phyloP scores from a whole-genome alignment of 768 basidiomycete species.

The Auriscalpium orientale region DNA sequence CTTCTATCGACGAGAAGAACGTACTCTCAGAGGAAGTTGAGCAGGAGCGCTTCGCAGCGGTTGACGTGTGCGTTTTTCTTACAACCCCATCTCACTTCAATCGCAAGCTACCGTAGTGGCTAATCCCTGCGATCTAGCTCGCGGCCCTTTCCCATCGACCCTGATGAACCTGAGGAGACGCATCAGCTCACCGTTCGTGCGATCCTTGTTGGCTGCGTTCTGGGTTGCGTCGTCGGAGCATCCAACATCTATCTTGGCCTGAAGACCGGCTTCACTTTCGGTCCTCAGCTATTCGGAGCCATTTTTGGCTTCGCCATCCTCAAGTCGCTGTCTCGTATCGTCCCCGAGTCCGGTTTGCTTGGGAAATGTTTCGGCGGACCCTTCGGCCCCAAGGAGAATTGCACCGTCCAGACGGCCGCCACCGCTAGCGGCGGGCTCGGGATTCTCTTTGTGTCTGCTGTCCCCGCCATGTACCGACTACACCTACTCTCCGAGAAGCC shows the following conservation, averaged over 20 bases:
- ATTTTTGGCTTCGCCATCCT: slow-evolving; percentile 57
- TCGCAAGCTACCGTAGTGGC: background rate
- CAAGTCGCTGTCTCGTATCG: slow-evolving; percentile 42
- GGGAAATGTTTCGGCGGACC: slow-evolving; percentile 43
- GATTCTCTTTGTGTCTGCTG: slow-evolving; percentile 49
- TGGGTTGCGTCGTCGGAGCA: slow-evolving; percentile 51
- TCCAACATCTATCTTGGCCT: slow-evolving; percentile 63
- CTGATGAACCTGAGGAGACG: background rate
- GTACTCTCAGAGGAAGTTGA: background rate
- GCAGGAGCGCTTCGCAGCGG: background rate
- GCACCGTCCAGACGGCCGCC: slow-evolving; percentile 52
- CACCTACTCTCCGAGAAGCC: slow-evolving; percentile 39
- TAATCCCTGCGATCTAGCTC: background rate
- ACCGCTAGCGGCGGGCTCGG: slow-evolving; percentile 54
- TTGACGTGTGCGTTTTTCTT: background rate
- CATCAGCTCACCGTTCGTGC: slow-evolving; percentile 23
- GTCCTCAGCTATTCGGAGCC: slow-evolving; percentile 37
- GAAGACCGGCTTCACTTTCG: slow-evolving; percentile 64
- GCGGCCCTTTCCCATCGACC: slow-evolving; percentile 2
- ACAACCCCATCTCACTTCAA: background rate
- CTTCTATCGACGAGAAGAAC: background rate
- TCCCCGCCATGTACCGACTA: slow-evolving; percentile 56
- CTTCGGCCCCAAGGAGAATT: slow-evolving; percentile 63
- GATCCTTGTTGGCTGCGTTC: slow-evolving; percentile 39
- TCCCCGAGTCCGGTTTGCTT: slow-evolving; percentile 40